Conservation (phyloP, 2,329 filamentous ascomycete species). For the Bipolaris oryzae region DNA sequence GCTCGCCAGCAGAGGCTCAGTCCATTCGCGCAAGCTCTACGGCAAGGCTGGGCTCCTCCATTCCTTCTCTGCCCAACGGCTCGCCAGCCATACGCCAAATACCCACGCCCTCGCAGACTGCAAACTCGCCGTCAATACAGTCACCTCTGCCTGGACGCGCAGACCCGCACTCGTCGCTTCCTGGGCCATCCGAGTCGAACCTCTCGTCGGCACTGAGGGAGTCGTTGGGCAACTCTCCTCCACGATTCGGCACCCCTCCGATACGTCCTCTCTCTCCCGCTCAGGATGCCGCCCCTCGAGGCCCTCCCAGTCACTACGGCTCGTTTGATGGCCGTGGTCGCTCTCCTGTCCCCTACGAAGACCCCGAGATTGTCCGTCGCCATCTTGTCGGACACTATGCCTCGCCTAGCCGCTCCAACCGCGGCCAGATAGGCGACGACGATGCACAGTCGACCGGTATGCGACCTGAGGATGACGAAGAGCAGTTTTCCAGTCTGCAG, state of each 20-base stretch:
- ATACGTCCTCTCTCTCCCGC: constrained; percentile 63
- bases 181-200: constrained; percentile 83
- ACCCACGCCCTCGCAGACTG: constrained; percentile 56
- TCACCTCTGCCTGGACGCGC: constrained; percentile 70
- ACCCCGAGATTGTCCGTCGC: constrained; percentile 87
- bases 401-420: constrained; percentile 44
- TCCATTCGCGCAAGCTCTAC: constrained; percentile 59
- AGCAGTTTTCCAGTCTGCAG: constrained; percentile 91
- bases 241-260: constrained; percentile 66
- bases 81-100: constrained; percentile 59
- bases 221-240: constrained; percentile 72
- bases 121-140: constrained; percentile 50
- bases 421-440: constrained; percentile 32
- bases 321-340: constrained; percentile 74
- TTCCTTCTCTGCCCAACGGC: constrained; percentile 54
- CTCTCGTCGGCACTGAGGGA: constrained; percentile 85
- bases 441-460: constrained; percentile 43
- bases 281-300: constrained; percentile 53
- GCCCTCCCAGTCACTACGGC: constrained; percentile 76
- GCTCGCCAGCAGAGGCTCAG: constrained; percentile 43
- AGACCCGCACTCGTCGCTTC: constrained; percentile 62
- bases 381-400: constrained; percentile 71
- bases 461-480: constrained; percentile 56
- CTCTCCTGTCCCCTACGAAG: constrained; percentile 72
- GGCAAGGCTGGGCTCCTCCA: constrained; percentile 61